Base-by-base conservation (phyloP, 2,329 filamentous ascomycete species). In the Cercospora janseana region DNA sequence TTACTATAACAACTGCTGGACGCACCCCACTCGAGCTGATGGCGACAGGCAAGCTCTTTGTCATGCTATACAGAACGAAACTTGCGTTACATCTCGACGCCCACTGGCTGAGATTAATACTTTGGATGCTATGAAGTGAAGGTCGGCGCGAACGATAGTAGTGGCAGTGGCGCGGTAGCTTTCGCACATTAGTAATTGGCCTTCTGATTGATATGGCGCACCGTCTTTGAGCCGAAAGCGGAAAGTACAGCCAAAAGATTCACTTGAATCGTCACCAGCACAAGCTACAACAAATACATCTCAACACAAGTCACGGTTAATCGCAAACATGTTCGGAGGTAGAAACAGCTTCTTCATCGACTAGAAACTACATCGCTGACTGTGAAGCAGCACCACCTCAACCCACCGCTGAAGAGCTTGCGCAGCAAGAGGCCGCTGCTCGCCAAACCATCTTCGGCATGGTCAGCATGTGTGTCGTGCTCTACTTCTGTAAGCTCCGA, bases 401-500 rank as follows among this genome's bases (percentile, higher is more conserved):
- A 69, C 79, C 82, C 63, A 82, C 82, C 52, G 74, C 80, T 52
- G 82, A 85, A 69, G 86, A 91, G 78, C 79, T 91, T 67, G 78
- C 78, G 66, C 55, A 63, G 44, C 78, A 83, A 68, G 86, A 91
- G 76, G 75, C 76, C 53, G 79, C 85, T 68, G 86, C 87, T 43
- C 75, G 74, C 63, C 76, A 78, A 60, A 86, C 83, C 43, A 75
- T 92, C 60, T 82, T 86, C 73, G 78, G 77, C 63, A 85, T 85
- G 55, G 66, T 85, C 48, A 78, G 80, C 29, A 81, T 82, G 12
- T 83, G 83, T 56, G 75, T 84, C 29, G 70, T 87, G 42, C 78
- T 93, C 41, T 92, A 92, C 68, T 73, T 93, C 54, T 88, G 88
- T 93, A 81, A 50, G 86, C 2, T 7, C 4, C 15, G n/a, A 24